Base-by-base conservation (phyloP, 768 basidiomycete genomes). In the Psilocybe cyanescens region DNA sequence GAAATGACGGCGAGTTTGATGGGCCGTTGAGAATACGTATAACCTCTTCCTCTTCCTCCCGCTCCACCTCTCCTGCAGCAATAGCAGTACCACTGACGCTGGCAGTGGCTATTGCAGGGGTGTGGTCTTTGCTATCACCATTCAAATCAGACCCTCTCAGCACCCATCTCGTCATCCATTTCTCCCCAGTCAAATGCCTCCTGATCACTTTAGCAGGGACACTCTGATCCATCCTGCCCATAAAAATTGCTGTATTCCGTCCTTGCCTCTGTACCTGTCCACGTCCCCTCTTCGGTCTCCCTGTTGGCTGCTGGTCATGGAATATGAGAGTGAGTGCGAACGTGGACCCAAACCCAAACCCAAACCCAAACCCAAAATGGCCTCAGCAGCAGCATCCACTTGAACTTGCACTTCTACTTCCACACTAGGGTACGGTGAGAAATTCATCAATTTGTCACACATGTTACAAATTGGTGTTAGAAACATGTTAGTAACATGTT, bases 191-290 rank as follows among this genome's bases (percentile, higher is more conserved):
- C 8, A 81, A 65, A 49, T 81, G 77, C 47, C 55, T 64, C 39
- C 79, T 62, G 28, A 81, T 74, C 8, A 65, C 69, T 35, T 75
- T 71, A 1, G 75, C 66, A 12, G 76, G 76, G 6, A 80, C 74
- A 30, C 80, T 75, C 66, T 81, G 80, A 54, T 81, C 80, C 41
- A 66, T 60, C 0, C 78, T 79, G 6, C 74, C 74, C 16, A 81
- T 65, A 1, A 76, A 65, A 7, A 82, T 70, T 0, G 75, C 71
- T 30, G 78, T 63, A 55, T 74, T 74, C 24, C 75, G 62, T 4
- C 66, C 29, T 30, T 12, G 62, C 19, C 19, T 19, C 19, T 19
- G 19, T 19, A 4, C 30, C 7, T 41, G 17, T 63, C 55, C 16
- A 41, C 61, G 39, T 61, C 58, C 35, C 19, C 44, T 44, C 11